phyloP scores from a whole-genome alignment of 352 stramenopile species.

The Phytophthora niederhauseri region DNA sequence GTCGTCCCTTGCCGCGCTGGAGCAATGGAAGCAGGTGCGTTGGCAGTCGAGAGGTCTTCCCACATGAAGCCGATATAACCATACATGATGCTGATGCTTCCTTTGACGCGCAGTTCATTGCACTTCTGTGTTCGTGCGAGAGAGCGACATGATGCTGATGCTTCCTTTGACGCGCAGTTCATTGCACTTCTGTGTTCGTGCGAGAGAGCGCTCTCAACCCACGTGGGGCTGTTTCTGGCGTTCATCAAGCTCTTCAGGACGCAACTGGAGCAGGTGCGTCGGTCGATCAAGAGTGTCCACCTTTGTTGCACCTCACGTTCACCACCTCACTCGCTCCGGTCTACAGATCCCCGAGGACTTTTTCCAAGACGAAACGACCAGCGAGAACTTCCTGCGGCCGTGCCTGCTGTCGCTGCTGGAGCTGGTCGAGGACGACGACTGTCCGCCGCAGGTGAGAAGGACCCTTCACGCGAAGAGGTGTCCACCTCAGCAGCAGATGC shows the following conservation, averaged over 20 bases:
- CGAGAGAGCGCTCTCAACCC: constrained; percentile 50
- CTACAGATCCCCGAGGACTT: constrained; percentile 68
- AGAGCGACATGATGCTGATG: too few relatives aligned
- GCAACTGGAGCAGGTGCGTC: constrained; percentile 60
- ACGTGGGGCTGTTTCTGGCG: constrained; percentile 51
- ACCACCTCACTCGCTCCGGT: neutral
- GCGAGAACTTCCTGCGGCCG: constrained; percentile 67
- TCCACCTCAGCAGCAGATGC: neutral
- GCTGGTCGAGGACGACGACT: constrained; percentile 56
- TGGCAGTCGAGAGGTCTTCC: neutral
- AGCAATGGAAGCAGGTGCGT: constrained; percentile 94
- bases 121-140: constrained; percentile 69
- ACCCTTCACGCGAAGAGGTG: neutral
- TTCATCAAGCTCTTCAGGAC: constrained; percentile 65
- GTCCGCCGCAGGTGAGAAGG: constrained; percentile 35
- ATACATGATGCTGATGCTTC: neutral
- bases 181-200: constrained; percentile 67
- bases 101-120: constrained; percentile 51
- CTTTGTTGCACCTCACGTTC: neutral
- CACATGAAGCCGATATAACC: neutral
- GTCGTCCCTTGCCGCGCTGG: constrained; percentile 91
- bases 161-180: constrained; percentile 42
- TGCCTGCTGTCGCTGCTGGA: constrained; percentile 70
- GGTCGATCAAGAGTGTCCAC: neutral
- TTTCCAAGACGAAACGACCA: constrained; percentile 68